These are phyloP conservation scores for Eucalyptus tenuipes DNA, from an alignment of 345 rosid species.

Conservation along the genomic window DNA sequence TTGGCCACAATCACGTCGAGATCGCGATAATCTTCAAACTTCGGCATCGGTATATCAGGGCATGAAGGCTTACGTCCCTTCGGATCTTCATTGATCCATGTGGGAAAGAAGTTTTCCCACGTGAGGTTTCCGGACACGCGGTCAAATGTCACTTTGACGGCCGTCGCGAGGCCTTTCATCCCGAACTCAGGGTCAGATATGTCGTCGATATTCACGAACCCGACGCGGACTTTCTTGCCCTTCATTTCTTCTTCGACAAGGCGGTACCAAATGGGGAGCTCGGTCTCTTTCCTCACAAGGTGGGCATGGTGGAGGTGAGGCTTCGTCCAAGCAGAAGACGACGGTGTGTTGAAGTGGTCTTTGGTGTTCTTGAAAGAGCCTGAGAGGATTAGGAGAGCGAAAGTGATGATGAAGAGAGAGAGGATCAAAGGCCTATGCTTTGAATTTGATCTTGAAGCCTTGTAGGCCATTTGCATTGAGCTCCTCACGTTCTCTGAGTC, in stretches of 20 bases:
- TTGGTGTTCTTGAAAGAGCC: background rate
- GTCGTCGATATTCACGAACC: constrained; percentile 34
- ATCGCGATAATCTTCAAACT: constrained; percentile 19
- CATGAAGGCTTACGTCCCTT: constrained; percentile 21
- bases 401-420: constrained; percentile 29
- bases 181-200: background rate
- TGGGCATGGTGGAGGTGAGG: background rate
- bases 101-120: constrained; percentile 62
- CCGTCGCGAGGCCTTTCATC: background rate
- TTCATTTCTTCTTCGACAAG: constrained; percentile 12
- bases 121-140: constrained; percentile 8
- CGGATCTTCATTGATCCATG: constrained; percentile 57
- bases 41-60: constrained; percentile 68
- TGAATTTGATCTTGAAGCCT: constrained; percentile 1
- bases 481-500: background rate
- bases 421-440: constrained; percentile 17
- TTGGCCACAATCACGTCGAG: constrained; percentile 56
- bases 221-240: constrained; percentile 26
- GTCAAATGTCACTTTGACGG: constrained; percentile 25
- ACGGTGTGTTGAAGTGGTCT: background rate
- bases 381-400: constrained; percentile 14
- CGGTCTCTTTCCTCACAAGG: background rate
- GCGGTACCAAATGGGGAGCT: constrained; percentile 26
- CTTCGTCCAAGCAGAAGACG: too few relatives aligned
- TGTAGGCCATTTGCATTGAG: constrained; percentile 20